Conservation (phyloP, 352 stramenopile species). For the Phytopythium helicoides region DNA sequence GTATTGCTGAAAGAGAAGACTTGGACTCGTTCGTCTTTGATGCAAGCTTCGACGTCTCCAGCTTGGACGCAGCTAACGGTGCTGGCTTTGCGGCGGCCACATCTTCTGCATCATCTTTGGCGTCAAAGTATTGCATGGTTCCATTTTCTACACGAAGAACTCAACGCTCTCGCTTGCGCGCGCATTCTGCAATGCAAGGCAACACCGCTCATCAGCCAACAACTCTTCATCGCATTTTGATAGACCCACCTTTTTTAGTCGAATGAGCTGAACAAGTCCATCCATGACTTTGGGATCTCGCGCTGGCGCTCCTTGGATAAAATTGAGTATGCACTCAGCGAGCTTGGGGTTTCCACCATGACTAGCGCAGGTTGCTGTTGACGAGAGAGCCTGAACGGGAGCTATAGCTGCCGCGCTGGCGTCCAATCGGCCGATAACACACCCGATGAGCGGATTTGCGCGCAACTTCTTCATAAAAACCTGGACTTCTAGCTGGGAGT, state of each 20-base stretch:
- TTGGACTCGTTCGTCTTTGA: not conserved
- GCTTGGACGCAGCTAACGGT: not conserved
- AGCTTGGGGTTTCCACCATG: conserved; percentile 54
- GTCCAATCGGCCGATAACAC: conserved; percentile 48
- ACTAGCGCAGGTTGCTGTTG: conserved; percentile 46
- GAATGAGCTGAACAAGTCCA: conserved; percentile 52
- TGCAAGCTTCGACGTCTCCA: not conserved
- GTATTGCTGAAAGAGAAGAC: conserved; percentile 1
- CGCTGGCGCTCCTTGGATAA: conserved; percentile 57
- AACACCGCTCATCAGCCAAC: conserved; percentile 7
- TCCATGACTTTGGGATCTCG: conserved; percentile 60
- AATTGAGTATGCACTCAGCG: conserved; percentile 51
- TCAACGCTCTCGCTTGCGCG: conserved; percentile 63
- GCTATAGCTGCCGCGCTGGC: conserved; percentile 18
- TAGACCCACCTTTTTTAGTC: conserved; percentile 62
- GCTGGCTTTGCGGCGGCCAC: not conserved
- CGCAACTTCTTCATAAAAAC: conserved; percentile 39
- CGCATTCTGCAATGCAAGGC: conserved; percentile 44
- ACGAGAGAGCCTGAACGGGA: conserved; percentile 23
- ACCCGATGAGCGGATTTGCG: conserved; percentile 28
- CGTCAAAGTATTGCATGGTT: conserved; percentile 24
- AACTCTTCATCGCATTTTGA: not conserved
- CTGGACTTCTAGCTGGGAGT: conserved; percentile 38
- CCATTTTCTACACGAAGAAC: conserved; percentile 43
- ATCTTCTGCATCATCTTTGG: conserved; percentile 1